phyloP scores from a whole-genome alignment of 768 basidiomycete species.

The Tylopilus felleus region DNA sequence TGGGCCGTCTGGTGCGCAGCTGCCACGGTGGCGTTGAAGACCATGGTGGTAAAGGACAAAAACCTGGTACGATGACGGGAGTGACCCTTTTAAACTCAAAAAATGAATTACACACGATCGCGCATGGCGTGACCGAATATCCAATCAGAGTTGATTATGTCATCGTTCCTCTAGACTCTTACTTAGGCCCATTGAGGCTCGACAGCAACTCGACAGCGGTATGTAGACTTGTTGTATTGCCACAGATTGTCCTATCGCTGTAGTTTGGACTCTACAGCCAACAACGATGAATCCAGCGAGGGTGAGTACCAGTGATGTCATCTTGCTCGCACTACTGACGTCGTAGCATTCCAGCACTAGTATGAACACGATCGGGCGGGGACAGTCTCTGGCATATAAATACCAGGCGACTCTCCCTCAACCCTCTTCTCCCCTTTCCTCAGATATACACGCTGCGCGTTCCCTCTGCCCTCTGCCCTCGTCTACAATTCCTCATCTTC shows the following conservation, averaged over 20 bases:
- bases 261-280: too few relatives aligned
- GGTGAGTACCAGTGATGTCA: background rate
- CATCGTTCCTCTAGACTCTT: background rate
- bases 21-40: slow-evolving; percentile 39
- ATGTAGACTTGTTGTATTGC: background rate
- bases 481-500: background rate
- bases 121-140: slow-evolving; percentile 26
- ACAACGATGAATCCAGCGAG: too few relatives aligned
- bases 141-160: slow-evolving; percentile 27
- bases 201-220: too few relatives aligned
- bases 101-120: slow-evolving; percentile 10
- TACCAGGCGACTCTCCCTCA: background rate
- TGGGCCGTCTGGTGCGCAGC: slow-evolving; percentile 31
- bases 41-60: slow-evolving; percentile 32
- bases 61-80: background rate
- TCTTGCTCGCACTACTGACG: background rate
- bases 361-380: too few relatives aligned
- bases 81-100: slow-evolving; percentile 4
- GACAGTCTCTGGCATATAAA: background rate
- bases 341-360: background rate
- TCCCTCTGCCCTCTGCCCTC: background rate
- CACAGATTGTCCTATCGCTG: background rate
- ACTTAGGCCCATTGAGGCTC: too few relatives aligned
- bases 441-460: background rate
- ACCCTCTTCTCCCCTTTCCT: background rate